Percentiles rank a stretch among this genome's conserved stretches.
Evolutionary conservation across 2,329 filamentous ascomycete species (phyloP).

Genomic region (Hymenoscyphus salicellus): DNA sequence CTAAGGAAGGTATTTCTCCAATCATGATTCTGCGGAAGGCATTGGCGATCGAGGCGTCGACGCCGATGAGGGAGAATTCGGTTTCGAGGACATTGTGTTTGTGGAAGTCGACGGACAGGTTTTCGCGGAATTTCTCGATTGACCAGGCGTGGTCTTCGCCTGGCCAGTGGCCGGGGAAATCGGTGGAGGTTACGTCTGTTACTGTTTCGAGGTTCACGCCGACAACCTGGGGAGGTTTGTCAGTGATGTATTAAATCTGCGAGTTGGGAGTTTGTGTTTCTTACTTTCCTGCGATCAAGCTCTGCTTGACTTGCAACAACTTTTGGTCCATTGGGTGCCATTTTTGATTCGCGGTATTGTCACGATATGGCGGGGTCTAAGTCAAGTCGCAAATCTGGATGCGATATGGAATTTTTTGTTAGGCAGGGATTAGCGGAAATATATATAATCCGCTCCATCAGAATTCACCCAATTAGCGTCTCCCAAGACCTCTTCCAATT

Average conservation of each 20-base stretch:
- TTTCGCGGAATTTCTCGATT: conserved; percentile 66
- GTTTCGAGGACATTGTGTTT: conserved; percentile 73
- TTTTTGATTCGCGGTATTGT: conserved; percentile 28
- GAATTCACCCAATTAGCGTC: background rate
- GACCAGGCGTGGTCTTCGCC: conserved; percentile 84
- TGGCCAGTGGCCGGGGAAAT: conserved; percentile 87
- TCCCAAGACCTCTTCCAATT: background rate
- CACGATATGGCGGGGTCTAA: conserved; percentile 20
- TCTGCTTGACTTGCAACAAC: conserved; percentile 50
- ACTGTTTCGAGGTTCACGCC: conserved; percentile 88
- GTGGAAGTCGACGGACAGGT: conserved; percentile 77
- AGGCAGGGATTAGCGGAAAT: background rate
- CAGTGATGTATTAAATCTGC: background rate
- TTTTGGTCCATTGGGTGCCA: conserved; percentile 42
- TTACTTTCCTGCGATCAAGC: conserved; percentile 60
- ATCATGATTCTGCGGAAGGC: conserved; percentile 96
- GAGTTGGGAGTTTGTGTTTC: conserved; percentile 15
- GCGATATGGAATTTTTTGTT: conserved; percentile 16
- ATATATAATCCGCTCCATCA: background rate
- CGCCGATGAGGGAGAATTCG: conserved; percentile 85
- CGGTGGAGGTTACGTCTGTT: conserved; percentile 81
- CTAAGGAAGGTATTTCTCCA: conserved; percentile 88
- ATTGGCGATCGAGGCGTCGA: conserved; percentile 92
- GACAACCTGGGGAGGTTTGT: conserved; percentile 60
- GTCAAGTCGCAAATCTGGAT: conserved; percentile 7